These are phyloP conservation scores for Phytopythium delawarense DNA, from an alignment of 352 stramenopile species.

Conservation along the genomic window DNA sequence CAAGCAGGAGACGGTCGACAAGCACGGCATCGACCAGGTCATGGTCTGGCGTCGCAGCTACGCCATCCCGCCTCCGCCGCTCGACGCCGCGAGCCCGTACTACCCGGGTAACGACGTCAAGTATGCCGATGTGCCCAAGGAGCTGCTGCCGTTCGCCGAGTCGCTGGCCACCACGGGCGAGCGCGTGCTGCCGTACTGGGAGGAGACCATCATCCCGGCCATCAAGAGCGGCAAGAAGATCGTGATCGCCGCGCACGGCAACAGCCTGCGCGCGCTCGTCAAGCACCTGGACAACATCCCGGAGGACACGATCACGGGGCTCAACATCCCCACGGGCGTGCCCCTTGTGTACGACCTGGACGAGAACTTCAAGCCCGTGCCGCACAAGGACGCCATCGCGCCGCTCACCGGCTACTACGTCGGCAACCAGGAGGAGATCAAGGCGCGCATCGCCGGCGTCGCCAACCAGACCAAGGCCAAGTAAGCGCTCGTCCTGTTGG, in stretches of 20 bases:
- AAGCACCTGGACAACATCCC: slow-evolving; percentile 94
- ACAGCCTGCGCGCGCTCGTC: slow-evolving; percentile 90
- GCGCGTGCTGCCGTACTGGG: slow-evolving; percentile 90
- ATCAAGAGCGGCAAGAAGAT: slow-evolving; percentile 88
- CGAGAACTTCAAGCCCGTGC: slow-evolving; percentile 81
- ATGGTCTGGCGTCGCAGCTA: slow-evolving; percentile 97
- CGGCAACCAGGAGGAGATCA: slow-evolving; percentile 96
- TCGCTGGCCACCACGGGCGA: slow-evolving; percentile 93
- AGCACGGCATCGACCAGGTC: slow-evolving; percentile 91
- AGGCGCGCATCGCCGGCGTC: slow-evolving; percentile 94
- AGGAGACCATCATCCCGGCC: slow-evolving; percentile 89
- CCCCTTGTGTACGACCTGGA: slow-evolving; percentile 86
- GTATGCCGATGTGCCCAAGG: slow-evolving; percentile 84
- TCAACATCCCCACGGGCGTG: slow-evolving; percentile 93
- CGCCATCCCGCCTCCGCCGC: slow-evolving; percentile 94
- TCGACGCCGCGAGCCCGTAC: slow-evolving; percentile 90
- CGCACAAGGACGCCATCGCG: slow-evolving; percentile 78
- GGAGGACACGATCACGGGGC: slow-evolving; percentile 91
- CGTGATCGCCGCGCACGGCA: slow-evolving; percentile 93
- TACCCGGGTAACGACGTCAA: slow-evolving; percentile 91
- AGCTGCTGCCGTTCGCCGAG: slow-evolving; percentile 89
- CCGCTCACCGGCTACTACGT: slow-evolving; percentile 81
- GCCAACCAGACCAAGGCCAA: slow-evolving; percentile 94
- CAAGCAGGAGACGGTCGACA: slow-evolving; percentile 89
- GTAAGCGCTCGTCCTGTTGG: slow-evolving; percentile 68